Base-by-base conservation (phyloP, 257 asterid genomes). In the Striga asiatica region DNA sequence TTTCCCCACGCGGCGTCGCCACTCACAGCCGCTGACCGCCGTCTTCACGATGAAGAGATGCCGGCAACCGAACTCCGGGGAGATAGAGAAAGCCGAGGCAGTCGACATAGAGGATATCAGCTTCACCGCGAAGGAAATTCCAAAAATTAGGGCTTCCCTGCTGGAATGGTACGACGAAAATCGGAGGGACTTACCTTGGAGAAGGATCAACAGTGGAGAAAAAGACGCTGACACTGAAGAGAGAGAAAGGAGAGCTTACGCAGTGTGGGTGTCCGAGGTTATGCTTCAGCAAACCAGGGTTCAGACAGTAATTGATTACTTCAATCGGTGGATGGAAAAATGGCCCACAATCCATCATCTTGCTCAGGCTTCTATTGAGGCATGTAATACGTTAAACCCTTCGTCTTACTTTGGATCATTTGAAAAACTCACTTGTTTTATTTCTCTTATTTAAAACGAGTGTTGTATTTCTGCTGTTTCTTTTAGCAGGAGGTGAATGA, bases 251-350 rank as follows among this genome's bases (percentile, higher is more conserved):
- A 81, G 73, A 64, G 96, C 89, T 17, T 91, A 91, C 50, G 98
- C 96, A 3, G 97, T 91, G 22, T 91, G 98, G 98, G 98, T 91
- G 25, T 91, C 98, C 10, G 98, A 91, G 77, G 84, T 91, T 42
- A 91, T 91, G 97, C 95, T 91, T 61, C 97, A 91, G 81, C 98
- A 91, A 64, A 91, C 98, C 60, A 80, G 89, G 92, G 98, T 91
- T 72, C 92, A 83, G 62, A 91, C 96, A 38, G 98, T 87, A 2
- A 56, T 91, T 42, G 94, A 74, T 49, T 91, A 87, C 72, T 91
- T 73, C 76, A 84, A 84, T 61, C 75, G 88, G 11, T 91, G 98
- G 98, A 84, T 87, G 93, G 69, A 76, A 8, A 87, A 91, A 48
- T 91, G 98, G 98, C 98, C 98, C 0, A 78, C 94, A 2, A 73